A percentile compares a stretch with the other conserved stretches of the same genome.
These are phyloP conservation scores for Aureoboletus auriporus DNA, from an alignment of 768 basidiomycete genomes.

Conservation along the genomic window DNA sequence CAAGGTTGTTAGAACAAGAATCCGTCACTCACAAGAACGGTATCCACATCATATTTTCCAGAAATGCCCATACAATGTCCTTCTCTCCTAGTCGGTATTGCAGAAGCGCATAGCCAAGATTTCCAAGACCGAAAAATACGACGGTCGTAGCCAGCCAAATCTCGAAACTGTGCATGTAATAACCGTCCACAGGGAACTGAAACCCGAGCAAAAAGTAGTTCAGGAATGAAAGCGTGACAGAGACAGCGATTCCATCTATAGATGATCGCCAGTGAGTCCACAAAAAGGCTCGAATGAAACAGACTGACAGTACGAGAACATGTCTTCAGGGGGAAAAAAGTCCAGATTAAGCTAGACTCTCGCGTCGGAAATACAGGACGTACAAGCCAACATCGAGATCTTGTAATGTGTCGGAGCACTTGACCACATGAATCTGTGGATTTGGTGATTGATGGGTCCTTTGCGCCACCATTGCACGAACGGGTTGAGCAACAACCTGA, in stretches of 20 bases:
- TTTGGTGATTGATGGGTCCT: constrained; percentile 82
- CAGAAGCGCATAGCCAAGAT: constrained; percentile 63
- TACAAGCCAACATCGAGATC: constrained; percentile 56
- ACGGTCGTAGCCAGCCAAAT: constrained; percentile 74
- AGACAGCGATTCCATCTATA: constrained; percentile 55
- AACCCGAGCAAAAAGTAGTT: constrained; percentile 77
- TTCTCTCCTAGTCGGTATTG: constrained; percentile 64
- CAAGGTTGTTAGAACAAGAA: neutral
- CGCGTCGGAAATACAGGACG: constrained; percentile 15
- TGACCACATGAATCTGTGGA: constrained; percentile 75
- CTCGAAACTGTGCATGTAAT: constrained; percentile 77
- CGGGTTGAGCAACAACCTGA: constrained; percentile 84
- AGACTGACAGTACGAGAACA: constrained; percentile 50
- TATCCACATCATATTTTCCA: constrained; percentile 26
- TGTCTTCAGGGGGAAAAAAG: constrained; percentile 26
- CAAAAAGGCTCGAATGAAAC: neutral
- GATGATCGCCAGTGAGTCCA: neutral
- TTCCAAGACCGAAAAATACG: constrained; percentile 77
- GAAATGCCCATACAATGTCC: constrained; percentile 18
- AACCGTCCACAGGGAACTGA: constrained; percentile 67
- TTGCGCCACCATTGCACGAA: constrained; percentile 69
- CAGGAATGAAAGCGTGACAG: constrained; percentile 61
- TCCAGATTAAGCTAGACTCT: constrained; percentile 1
- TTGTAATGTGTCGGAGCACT: constrained; percentile 79
- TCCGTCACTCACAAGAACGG: constrained; percentile 35